Conservation (phyloP, 2,329 filamentous ascomycete genomes). For the Monosporascus sp. region DNA sequence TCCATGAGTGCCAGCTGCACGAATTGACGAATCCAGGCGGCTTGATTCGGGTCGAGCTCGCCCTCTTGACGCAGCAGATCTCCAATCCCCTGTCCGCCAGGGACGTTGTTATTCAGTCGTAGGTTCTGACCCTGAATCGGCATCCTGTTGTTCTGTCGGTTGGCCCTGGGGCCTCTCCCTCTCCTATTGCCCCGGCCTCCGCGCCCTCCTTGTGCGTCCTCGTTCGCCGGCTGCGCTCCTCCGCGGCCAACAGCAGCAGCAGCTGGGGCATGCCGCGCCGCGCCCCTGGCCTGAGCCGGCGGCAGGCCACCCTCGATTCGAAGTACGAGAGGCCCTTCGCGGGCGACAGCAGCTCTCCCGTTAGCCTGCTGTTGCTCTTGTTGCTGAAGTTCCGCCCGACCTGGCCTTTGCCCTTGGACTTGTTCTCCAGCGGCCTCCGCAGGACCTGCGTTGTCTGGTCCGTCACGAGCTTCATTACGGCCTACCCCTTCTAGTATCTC, state of each 20-base stretch:
- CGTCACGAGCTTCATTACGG: constrained; percentile 24
- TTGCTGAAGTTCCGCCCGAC: constrained; percentile 13
- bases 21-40: constrained; percentile 49
- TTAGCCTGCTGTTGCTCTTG: constrained; percentile 23
- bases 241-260: constrained; percentile 10
- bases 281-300: constrained; percentile 15
- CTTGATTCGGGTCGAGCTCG: constrained; percentile 39
- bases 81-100: constrained; percentile 14
- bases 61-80: constrained; percentile 16
- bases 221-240: constrained; percentile 19
- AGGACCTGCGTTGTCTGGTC: constrained; percentile 14
- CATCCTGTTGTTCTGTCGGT: constrained; percentile 22
- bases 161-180: constrained; percentile 16
- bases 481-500: constrained; percentile 25
- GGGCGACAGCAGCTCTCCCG: constrained; percentile 39
- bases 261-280: constrained; percentile 18
- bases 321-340: constrained; percentile 52
- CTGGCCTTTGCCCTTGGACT: constrained; percentile 9
- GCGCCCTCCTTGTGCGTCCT: constrained; percentile 23
- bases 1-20: constrained; percentile 49
- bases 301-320: constrained; percentile 40
- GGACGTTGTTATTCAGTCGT: constrained; percentile 13
- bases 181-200: constrained; percentile 25
- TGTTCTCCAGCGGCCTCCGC: constrained; percentile 4
- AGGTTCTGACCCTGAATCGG: constrained; percentile 21